Base-by-base conservation (phyloP, 345 rosid genomes). In the Orychophragmus violaceus region DNA sequence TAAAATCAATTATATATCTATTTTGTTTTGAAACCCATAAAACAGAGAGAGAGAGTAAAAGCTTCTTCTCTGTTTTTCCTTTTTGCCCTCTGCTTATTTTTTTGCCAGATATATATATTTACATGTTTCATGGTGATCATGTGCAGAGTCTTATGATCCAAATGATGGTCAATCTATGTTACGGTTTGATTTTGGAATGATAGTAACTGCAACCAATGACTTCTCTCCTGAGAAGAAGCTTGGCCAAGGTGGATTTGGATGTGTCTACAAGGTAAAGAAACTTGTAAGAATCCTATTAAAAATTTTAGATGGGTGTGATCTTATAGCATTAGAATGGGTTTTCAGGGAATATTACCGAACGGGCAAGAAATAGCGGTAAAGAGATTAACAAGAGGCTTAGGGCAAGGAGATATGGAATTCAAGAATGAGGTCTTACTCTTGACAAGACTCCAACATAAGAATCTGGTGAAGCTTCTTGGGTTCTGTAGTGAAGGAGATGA, bases 221-320 rank as follows among this genome's bases (percentile, higher is more conserved):
- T 48, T 48, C 53, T 48, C 28, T 48, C 53, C 53, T 22, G 54
- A 49, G 5, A 49, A 2, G 8, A 49, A 23, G 54, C 54, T 49
- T 23, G 54, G 54, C 4, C 16, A 49, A 49, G 54, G 54, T 49
- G 54, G 54, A 49, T 49, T 49, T 49, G 54, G 54, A 49, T 49
- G 16, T 49, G 54, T 49, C 16, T 49, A 49, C 54, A 49, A 49
- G 54, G 54, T 49, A 49, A 48, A 22, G 13, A 23, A 23, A 12
- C 29, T 22, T 23, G 3, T 23, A 10, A 49, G 7, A 33, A 1
- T 23, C 29, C 54, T 23, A 22, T 11, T 4, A 42, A 46, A 22
- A 21, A 4, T 5, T 5, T 22, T 23, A 49, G 5, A 23, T 49
- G 9, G 29, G 54, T 48, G 16, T 23, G 54, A 49, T 49, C 54